Evolutionary conservation across 2,329 filamentous ascomycete species (phyloP), one percentile per base, ranked within the genome.

Genomic region (Huntiella abstrusa): DNA sequence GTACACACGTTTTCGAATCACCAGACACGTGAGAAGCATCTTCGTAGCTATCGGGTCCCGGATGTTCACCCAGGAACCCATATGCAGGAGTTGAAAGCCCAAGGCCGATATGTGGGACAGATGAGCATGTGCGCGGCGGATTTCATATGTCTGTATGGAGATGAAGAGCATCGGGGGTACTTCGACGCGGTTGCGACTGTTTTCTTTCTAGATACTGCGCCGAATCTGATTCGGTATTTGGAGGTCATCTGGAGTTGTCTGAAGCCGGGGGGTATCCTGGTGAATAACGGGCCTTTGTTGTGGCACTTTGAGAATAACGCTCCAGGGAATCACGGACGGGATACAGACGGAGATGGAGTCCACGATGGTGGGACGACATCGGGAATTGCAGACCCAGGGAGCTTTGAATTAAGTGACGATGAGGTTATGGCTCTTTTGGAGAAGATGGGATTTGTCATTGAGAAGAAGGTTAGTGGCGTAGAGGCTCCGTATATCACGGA

Each of bases 201-300:
- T 8, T 98, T 96, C 64, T 98, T 98, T 65, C 80, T 98, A 49
- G 92, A 98, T 59, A 98, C 91, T 1, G 91, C 91, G 2, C 87
- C 88, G 1, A 96, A 98, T 58, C 60, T 95, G 32, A 80, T 96
- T 46, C 75, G 81, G 2, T 98, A 98, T 58, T 74, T 98, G 33
- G 78, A 93, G 57, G 79, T 86, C 1, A 83, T 96, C 46, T 66
- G 65, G 37, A 73, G 82, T 57, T 92, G 87, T 56, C 70, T 98
- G 43, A 76, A 73, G 53, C 68, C 75, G 0, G 82, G 81, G 19
- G 91, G 91, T 0, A 56, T 93, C 3, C 83, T 93, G 67, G 72
- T 94, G 57, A 98, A 98, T 56, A 66, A 93, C 17, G 91, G 91
- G 0, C 91, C 91, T 1, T 63, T 98, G 46, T 66, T 96, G 36